These are phyloP conservation scores for Aspergillus ostianus DNA, from an alignment of 495 filamentous ascomycete genomes.

Conservation along the genomic window DNA sequence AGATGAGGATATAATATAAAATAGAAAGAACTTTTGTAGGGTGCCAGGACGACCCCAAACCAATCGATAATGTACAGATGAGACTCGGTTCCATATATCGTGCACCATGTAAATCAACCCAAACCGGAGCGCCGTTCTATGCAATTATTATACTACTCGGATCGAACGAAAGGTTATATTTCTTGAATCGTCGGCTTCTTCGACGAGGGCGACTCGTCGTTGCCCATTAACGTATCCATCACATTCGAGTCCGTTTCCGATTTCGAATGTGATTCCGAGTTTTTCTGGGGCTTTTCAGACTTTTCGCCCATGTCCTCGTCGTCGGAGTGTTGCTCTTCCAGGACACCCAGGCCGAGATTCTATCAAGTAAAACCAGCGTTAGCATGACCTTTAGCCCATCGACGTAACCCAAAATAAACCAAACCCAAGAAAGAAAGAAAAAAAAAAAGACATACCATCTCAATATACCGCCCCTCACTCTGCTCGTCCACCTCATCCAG, in stretches of 20 bases:
- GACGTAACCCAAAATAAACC: too few relatives aligned
- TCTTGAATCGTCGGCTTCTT: slow-evolving; percentile 46
- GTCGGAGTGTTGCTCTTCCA: slow-evolving; percentile 43
- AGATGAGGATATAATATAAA: neutral
- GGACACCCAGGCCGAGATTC: slow-evolving; percentile 53
- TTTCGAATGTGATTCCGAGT: slow-evolving; percentile 9
- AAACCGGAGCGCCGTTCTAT: slow-evolving; percentile 13
- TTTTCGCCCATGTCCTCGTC: slow-evolving; percentile 19
- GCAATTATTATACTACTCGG: slow-evolving; percentile 6
- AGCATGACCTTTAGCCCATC: neutral
- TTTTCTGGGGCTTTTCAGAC: slow-evolving; percentile 20
- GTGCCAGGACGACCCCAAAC: too few relatives aligned
- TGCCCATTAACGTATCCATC: slow-evolving; percentile 42
- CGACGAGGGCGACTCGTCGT: slow-evolving; percentile 23
- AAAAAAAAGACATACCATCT: slow-evolving; percentile 43
- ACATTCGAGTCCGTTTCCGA: slow-evolving; percentile 30
- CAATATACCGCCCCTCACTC: slow-evolving; percentile 44
- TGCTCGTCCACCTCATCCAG: slow-evolving; percentile 37
- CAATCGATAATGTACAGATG: too few relatives aligned
- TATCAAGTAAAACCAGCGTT: slow-evolving; percentile 17
- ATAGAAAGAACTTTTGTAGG: neutral
- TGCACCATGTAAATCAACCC: slow-evolving; percentile 1
- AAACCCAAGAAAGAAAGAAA: neutral
- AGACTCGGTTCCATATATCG: too few relatives aligned
- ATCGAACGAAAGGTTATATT: slow-evolving; percentile 23